Evolutionary conservation across 2,329 filamentous ascomycete species (phyloP).

Genomic region (Chrysoporthe deuterocubensis): DNA sequence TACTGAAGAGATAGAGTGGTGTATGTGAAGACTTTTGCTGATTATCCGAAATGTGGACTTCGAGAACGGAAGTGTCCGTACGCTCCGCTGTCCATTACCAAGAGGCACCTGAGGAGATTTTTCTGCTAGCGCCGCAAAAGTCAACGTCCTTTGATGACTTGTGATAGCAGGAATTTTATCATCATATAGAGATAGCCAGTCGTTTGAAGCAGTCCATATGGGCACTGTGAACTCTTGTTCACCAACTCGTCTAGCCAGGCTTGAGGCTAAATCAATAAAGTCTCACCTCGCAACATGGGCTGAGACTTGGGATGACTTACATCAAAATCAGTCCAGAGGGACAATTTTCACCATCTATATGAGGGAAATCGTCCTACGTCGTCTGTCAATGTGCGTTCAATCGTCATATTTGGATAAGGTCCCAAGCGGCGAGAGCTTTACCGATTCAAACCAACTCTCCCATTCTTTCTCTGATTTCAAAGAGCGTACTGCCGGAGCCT

Average conservation of each 20-base stretch:
- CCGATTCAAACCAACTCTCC: slow-evolving; percentile 16
- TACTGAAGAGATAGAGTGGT: slow-evolving; percentile 33
- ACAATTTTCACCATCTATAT: neutral
- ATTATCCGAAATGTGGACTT: slow-evolving; percentile 28
- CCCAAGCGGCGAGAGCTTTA: neutral
- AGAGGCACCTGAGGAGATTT: neutral
- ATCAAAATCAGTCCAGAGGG: slow-evolving; percentile 17
- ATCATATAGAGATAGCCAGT: slow-evolving; percentile 10
- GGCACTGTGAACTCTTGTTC: slow-evolving; percentile 12
- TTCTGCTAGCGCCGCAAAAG: neutral
- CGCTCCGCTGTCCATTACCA: slow-evolving; percentile 12
- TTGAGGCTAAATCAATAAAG: neutral
- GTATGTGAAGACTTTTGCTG: slow-evolving; percentile 29
- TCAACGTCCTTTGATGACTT: neutral
- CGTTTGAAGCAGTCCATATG: slow-evolving; percentile 3
- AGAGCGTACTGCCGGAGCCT: neutral
- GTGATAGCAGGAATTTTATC: neutral
- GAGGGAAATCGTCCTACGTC: slow-evolving; percentile 1
- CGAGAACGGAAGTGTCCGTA: slow-evolving; percentile 33
- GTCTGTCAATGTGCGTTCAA: neutral
- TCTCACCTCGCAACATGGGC: neutral
- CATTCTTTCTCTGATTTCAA: slow-evolving; percentile 23
- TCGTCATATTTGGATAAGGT: neutral
- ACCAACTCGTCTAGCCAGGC: slow-evolving; percentile 14
- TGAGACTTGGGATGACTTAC: neutral